phyloP scores from a whole-genome alignment of 352 stramenopile genomes.

The Globisporangium spinosum region DNA sequence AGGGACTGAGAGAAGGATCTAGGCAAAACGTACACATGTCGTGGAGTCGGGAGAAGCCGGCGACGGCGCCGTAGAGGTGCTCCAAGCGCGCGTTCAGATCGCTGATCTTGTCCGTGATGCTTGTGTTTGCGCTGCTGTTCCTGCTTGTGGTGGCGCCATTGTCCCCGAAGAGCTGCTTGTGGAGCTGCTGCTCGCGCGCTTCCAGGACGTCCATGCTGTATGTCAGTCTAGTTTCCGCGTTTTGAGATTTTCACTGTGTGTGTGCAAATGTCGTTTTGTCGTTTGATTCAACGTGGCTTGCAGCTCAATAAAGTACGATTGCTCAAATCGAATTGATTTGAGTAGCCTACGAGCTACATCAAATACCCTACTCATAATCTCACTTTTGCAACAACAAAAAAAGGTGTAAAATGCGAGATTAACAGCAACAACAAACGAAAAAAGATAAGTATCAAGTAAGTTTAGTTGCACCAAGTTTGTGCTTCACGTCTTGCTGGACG shows the following conservation, averaged over 20 bases:
- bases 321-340: background rate
- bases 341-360: too few species aligned
- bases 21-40: slow-evolving; percentile 38
- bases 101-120: slow-evolving; percentile 23
- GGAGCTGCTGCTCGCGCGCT: slow-evolving; percentile 40
- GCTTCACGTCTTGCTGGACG: too few species aligned
- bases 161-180: slow-evolving; percentile 26
- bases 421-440: too few species aligned
- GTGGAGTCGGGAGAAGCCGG: slow-evolving; percentile 38
- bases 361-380: too few species aligned
- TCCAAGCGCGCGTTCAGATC: slow-evolving; percentile 29
- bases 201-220: slow-evolving; percentile 58
- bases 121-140: background rate
- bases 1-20: background rate
- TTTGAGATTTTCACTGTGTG: background rate
- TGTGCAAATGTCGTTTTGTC: background rate
- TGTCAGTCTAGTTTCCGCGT: background rate
- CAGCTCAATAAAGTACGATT: background rate
- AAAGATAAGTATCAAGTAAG: too few species aligned
- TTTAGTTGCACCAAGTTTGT: too few species aligned
- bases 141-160: slow-evolving; percentile 8
- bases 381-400: too few species aligned
- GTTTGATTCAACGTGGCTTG: background rate
- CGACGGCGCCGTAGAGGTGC: slow-evolving; percentile 27
- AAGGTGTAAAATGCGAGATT: too few species aligned